Evolutionary conservation across 306 rosid genomes (phyloP), one percentile per base, ranked within the genome.

Genomic region (Amphicarpaea edgeworthii): DNA sequence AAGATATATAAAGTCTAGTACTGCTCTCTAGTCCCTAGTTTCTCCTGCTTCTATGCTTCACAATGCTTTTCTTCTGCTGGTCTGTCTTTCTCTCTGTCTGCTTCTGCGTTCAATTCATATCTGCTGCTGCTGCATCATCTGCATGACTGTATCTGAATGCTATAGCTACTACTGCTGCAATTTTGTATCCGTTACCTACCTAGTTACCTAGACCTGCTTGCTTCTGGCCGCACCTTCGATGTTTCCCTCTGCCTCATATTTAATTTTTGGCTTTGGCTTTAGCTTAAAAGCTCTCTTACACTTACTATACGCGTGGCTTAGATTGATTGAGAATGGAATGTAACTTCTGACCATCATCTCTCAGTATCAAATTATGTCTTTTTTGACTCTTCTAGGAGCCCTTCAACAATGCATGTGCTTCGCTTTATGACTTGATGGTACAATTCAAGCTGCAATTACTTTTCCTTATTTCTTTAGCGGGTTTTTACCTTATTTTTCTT

Each of bases 1-100:
- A 59, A 57, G 75, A 40, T 65, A 23, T 65, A 66, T 53, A 19
- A 17, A 0, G 4, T 73, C 34, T 67, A 73, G 3, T 3, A 59
- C 77, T 70, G 85, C 70, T 82, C 85, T 82, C 82, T 77, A 82
- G 79, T 77, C 37, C 76, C 79, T 77, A 82, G 85, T 82, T 72
- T 82, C 85, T 82, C 85, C 82, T 72, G 82, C 82, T 82, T 66
- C 75, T 68, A n/a, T 69, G 81, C 16, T 67, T 58, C 8, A 41
- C 68, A 10, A 69, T 23, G 74, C 72, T 68, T 78, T 71, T 61
- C 60, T 45, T 47, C 70, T 67, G 55, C 49, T 82, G 53, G 40
- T 54, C 77, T 68, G 81, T 60, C 62, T 42, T 62, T 59, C 62
- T 42, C 54, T 59, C 72, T 75, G 68, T 70, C 64, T 70, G 11